Evolutionary conservation across 805 yeast species (phyloP).

Genomic region (Monosporozyma servazzii): DNA sequence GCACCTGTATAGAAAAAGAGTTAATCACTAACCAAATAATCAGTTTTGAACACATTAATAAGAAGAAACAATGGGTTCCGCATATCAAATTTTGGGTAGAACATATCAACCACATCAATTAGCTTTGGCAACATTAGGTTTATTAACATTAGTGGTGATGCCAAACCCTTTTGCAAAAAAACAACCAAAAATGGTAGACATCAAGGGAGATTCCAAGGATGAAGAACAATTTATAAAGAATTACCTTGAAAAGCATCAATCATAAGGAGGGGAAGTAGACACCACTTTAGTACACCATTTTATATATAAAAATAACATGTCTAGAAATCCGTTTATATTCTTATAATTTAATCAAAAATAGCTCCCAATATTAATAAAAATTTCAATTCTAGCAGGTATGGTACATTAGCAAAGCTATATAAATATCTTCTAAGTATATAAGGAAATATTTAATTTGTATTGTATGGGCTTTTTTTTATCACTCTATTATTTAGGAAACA

Average conservation of each 20-base stretch:
- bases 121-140: constrained; percentile 72
- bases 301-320: neutral
- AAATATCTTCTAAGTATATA: neutral
- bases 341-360: neutral
- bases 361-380: neutral
- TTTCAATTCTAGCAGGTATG: neutral
- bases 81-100: constrained; percentile 78
- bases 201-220: constrained; percentile 73
- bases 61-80: constrained; percentile 56
- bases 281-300: neutral
- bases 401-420: neutral
- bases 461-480: neutral
- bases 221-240: constrained; percentile 81
- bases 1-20: neutral
- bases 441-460: neutral
- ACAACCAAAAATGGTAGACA: constrained; percentile 53
- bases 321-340: neutral
- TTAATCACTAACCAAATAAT: neutral
- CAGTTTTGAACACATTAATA: neutral
- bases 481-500: neutral
- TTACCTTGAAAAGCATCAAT: constrained; percentile 41
- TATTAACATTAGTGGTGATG: constrained; percentile 49
- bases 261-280: neutral
- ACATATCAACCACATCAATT: constrained; percentile 76
- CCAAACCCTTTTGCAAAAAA: constrained; percentile 62